Percentiles rank a stretch among this genome's conserved stretches.
Conservation (phyloP, 1,284 basidiomycete genomes). For the Ceratobasidium sp. region DNA sequence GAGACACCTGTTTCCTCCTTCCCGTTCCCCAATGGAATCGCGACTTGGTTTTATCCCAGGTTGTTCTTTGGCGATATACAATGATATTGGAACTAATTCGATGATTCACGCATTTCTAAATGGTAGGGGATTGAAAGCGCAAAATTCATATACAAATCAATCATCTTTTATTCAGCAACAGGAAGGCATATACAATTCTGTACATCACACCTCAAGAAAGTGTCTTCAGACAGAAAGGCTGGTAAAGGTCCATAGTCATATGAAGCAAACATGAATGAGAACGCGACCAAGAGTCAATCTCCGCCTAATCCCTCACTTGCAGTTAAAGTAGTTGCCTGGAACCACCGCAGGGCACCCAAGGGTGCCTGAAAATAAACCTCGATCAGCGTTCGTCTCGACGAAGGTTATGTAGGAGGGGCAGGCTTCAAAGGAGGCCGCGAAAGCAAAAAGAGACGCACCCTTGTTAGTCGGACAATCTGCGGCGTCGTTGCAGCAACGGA, state of each 20-base stretch:
- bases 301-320: conserved; percentile 1
- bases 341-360: conserved; percentile 50
- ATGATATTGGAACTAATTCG: too few relatives aligned
- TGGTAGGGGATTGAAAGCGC: too few relatives aligned
- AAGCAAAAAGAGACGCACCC: neutral
- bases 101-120: too few relatives aligned
- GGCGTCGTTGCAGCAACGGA: conserved; percentile 54
- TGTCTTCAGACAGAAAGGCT: too few relatives aligned
- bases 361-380: too few relatives aligned
- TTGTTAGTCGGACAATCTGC: conserved; percentile 48
- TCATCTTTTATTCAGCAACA: too few relatives aligned
- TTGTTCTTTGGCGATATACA: neutral
- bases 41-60: neutral
- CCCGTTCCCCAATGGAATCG: too few relatives aligned
- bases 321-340: conserved; percentile 50
- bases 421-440: neutral
- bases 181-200: too few relatives aligned
- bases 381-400: neutral
- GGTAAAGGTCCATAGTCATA: neutral
- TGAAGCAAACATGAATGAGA: neutral
- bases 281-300: neutral
- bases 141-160: too few relatives aligned
- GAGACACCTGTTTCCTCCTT: too few relatives aligned
- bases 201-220: too few relatives aligned
- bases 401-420: neutral